Base-by-base conservation (phyloP, 2,329 filamentous ascomycete species). In the Fusarium brachygibbosum region DNA sequence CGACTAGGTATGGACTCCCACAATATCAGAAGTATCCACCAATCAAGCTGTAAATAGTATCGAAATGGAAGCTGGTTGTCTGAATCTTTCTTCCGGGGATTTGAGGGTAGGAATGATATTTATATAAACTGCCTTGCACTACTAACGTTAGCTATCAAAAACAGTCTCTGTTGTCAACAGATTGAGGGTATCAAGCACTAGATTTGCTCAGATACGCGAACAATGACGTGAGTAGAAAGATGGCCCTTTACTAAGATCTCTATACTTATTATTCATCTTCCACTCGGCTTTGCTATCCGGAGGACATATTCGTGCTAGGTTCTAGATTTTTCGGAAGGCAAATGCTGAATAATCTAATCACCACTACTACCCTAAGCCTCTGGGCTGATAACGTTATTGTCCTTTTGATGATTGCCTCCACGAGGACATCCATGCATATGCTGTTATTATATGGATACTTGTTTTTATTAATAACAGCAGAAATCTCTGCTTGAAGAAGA, bases 311-410 rank as follows among this genome's bases (percentile, higher is more conserved):
- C 28, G 13, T 21, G 14, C n/a, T 40, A 19, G 29, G 10, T 31
- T 63, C 21, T 34, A 32, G 13, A 35, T 19, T 25, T 40, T n/a
- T 17, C 14, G 16, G 6, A 21, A 50, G 48, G 32, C 48, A 13
- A 23, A 32, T 31, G 63, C 63, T 67, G 58, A 67, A 68, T 67
- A 68, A 67, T 59, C 29, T 13, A 63, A 34, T 10, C n/a, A 11
- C 17, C 37, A 17, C 34, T 12, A 19, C n/a, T 28, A 37, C 35
- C 12, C 10, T 12, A 8, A 34, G 29, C 21, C 53, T 17, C 29
- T 60, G 17, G 10, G 14, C 34, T 35, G 28, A 61, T 61, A 62
- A 45, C 56, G 58, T 61, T 61, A 61, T 53, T 19, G 12, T n/a
- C 34, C n/a, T 4, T 19, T n/a, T 13, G 11, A 42, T 21, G 11